Evolutionary conservation across 2,329 filamentous ascomycete species (phyloP), one percentile per base, ranked within the genome.

Genomic region (Penicillium rolfsii): DNA sequence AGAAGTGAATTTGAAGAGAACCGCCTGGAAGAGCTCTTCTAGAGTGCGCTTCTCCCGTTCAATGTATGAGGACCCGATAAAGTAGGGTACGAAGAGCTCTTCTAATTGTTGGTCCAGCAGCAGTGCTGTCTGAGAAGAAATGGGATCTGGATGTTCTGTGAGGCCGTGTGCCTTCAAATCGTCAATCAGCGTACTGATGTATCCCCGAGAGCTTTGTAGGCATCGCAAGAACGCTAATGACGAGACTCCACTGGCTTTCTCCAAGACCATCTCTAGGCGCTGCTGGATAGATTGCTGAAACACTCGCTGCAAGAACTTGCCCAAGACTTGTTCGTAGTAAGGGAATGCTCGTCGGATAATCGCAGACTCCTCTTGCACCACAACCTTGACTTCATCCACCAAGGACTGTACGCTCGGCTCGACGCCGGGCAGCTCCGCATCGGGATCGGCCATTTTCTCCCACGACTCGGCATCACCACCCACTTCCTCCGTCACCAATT

Each of bases 241-340:
- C 0, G 96, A 99, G 16, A 98, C 88, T 5, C 90, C 91, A 66
- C 91, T 90, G 16, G 95, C 95, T 79, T 98, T 98, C 69, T 97
- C 93, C 52, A 99, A 82, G 3, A 99, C 93, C 87, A 96, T 91
- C 74, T 99, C 95, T 9, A 99, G 83, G 14, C 94, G 87, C 76
- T 98, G 94, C 77, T 99, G 96, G 64, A 99, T 93, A 1, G 94
- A 98, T 77, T 99, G 95, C 74, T 99, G 95, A 72, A 99, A 99
- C 11, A 99, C 90, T 67, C 95, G 86, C 77, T 99, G 95, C 55
- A 99, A 84, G 70, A 99, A 99, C 70, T 94, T 94, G 65, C 89
- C 89, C 54, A 99, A 81, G 1, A 99, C 95, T 61, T 94, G 93
- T 70, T 99, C 95, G 69, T 96, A 94, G 75, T 93, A 97, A 0